Base-by-base conservation (phyloP, 2,329 filamentous ascomycete genomes). In the Colletotrichum liriopes region DNA sequence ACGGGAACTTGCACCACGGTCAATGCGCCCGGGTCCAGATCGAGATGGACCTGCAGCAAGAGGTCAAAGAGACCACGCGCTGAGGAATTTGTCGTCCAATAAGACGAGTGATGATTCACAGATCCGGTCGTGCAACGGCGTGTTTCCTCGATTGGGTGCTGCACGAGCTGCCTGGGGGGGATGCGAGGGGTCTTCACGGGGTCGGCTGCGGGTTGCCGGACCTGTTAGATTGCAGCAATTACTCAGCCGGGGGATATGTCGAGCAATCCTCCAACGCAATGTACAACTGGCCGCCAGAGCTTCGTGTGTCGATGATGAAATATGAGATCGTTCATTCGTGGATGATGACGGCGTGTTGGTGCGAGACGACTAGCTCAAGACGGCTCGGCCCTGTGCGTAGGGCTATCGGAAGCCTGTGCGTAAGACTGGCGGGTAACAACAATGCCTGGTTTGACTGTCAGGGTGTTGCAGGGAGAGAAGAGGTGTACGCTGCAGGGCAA, bases 181-280 rank as follows among this genome's bases (percentile, higher is more conserved):
- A 52, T 65, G 65, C 65, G 65, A 64, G 54, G 69, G 70, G 68
- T 29, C 56, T 56, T 52, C 67, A 69, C 68, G 54, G 60, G 69
- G 61, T 65, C 65, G 65, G 62, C 43, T 69, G 61, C 43, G 43
- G 72, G 58, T 26, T 55, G 37, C 61, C 58, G 70, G 56, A 58
- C 77, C 77, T 78, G 64, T 78, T 67, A 78, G 75, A 74, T 62
- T 49, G 71, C 72, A 72, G 74, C 65, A 75, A 78, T 78, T 78
- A 78, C 75, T 76, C 75, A 78, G 77, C 77, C 37, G 47, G 23
- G 59, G 26, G n/a, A 43, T 60, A 52, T 59, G 61, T 68, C 43
- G 41, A 71, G 47, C 8, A 29, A 68, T 59, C 67, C 54, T 60
- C 45, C 63, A 73, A 43, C 52, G 67, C 43, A n/a, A 52, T 63